phyloP scores from a whole-genome alignment of 1,139 yeast species.

The Candida smagusa region DNA sequence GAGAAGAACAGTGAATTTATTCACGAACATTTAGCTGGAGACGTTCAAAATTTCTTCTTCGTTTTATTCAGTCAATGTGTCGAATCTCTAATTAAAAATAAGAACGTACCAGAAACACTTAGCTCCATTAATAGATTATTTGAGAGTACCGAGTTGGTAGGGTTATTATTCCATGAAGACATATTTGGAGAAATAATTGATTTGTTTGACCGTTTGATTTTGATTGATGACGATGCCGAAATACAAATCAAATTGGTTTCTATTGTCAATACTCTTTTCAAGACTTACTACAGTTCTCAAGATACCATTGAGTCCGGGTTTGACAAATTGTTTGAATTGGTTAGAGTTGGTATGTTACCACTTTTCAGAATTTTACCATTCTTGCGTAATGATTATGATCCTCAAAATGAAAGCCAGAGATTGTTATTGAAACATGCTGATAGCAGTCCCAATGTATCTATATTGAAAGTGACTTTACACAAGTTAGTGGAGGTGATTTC shows the following conservation, averaged over 20 bases:
- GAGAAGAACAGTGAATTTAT: constrained; percentile 48
- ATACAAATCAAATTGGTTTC: constrained; percentile 54
- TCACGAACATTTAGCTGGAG: constrained; percentile 49
- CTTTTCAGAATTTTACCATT: constrained; percentile 61
- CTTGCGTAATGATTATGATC: constrained; percentile 45
- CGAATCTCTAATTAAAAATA: constrained; percentile 60
- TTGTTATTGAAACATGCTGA: constrained; percentile 31
- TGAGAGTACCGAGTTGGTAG: constrained; percentile 55
- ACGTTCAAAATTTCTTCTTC: constrained; percentile 72
- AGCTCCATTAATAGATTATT: constrained; percentile 56
- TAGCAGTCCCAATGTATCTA: constrained; percentile 30
- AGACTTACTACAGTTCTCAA: constrained; percentile 21
- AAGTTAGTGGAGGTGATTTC: constrained; percentile 60
- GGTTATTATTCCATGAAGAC: constrained; percentile 60
- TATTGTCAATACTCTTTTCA: constrained; percentile 50
- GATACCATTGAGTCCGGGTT: constrained; percentile 51
- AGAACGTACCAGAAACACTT: constrained; percentile 43
- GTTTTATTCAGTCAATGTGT: constrained; percentile 82
- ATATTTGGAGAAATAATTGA: constrained; percentile 77
- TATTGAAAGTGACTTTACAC: constrained; percentile 54
- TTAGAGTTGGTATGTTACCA: constrained; percentile 69
- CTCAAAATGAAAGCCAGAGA: constrained; percentile 30
- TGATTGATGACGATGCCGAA: constrained; percentile 53
- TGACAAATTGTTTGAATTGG: constrained; percentile 77
- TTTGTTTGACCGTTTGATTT: constrained; percentile 67